Evolutionary conservation across 768 basidiomycete species (phyloP).

Genomic region (Pleurotus citrinopileatus): DNA sequence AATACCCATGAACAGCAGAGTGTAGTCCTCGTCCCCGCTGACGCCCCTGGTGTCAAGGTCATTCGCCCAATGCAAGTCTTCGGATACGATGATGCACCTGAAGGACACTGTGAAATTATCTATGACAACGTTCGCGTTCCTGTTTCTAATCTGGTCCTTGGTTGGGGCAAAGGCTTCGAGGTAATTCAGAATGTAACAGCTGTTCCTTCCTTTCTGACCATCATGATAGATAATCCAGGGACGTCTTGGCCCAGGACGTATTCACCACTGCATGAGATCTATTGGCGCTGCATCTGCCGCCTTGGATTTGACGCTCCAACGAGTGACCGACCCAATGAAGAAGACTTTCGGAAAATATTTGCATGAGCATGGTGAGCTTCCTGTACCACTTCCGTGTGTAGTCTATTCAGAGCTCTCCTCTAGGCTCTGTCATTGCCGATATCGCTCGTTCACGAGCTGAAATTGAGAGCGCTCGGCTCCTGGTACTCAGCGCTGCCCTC

Average conservation of each 20-base stretch:
- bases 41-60: slow-evolving; percentile 82
- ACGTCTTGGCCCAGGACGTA: slow-evolving; percentile 92
- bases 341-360: slow-evolving; percentile 95
- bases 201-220: not conserved
- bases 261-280: slow-evolving; percentile 97
- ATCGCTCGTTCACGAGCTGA: slow-evolving; percentile 92
- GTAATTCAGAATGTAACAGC: slow-evolving; percentile 28
- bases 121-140: slow-evolving; percentile 95
- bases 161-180: slow-evolving; percentile 96
- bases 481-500: slow-evolving; percentile 89
- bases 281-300: slow-evolving; percentile 87
- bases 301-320: slow-evolving; percentile 82
- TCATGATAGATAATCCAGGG: slow-evolving; percentile 83
- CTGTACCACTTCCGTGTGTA: not conserved
- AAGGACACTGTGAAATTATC: slow-evolving; percentile 94
- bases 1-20: slow-evolving; percentile 83
- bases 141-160: slow-evolving; percentile 75
- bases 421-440: slow-evolving; percentile 86
- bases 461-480: slow-evolving; percentile 82
- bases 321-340: slow-evolving; percentile 87
- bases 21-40: slow-evolving; percentile 91
- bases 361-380: slow-evolving; percentile 73
- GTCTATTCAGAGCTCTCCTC: not conserved
- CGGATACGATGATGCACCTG: slow-evolving; percentile 93
- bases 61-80: slow-evolving; percentile 93